Conservation (phyloP, 2,329 filamentous ascomycete genomes). For the Cladophialophora psammophila region DNA sequence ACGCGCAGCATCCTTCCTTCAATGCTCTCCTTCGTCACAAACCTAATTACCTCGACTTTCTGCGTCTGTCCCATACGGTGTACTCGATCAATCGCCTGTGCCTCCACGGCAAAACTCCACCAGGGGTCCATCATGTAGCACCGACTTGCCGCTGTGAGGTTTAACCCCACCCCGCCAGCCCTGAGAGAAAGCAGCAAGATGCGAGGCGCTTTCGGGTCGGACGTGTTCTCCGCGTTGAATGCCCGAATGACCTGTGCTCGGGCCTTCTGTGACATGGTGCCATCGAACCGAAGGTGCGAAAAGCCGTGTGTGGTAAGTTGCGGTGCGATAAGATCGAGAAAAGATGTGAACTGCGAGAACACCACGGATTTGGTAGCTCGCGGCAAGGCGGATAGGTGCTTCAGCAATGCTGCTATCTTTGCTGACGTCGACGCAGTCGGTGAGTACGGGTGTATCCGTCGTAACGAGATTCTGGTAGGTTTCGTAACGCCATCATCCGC, state of each 20-base stretch:
- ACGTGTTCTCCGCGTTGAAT: slow-evolving; percentile 62
- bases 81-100: slow-evolving; percentile 95
- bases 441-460: slow-evolving; percentile 70
- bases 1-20: slow-evolving; percentile 94
- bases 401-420: slow-evolving; percentile 83
- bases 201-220: slow-evolving; percentile 42
- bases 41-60: slow-evolving; percentile 84
- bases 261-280: slow-evolving; percentile 84
- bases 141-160: slow-evolving; percentile 83
- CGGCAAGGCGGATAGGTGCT: slow-evolving; percentile 75
- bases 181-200: slow-evolving; percentile 84
- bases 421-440: slow-evolving; percentile 68
- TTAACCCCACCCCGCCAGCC: slow-evolving; percentile 92
- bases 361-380: slow-evolving; percentile 83
- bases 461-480: slow-evolving; percentile 63
- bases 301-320: slow-evolving; percentile 77
- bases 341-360: slow-evolving; percentile 97
- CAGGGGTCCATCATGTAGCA: slow-evolving; percentile 99
- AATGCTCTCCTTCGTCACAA: slow-evolving; percentile 88
- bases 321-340: slow-evolving; percentile 87
- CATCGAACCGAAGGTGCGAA: slow-evolving; percentile 85
- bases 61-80: slow-evolving; percentile 94
- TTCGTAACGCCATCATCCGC: slow-evolving; percentile 47
- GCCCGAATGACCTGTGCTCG: slow-evolving; percentile 78
- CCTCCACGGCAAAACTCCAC: slow-evolving; percentile 98